Base-by-base conservation (phyloP, 768 basidiomycete species). In the Leccinellum albellum region DNA sequence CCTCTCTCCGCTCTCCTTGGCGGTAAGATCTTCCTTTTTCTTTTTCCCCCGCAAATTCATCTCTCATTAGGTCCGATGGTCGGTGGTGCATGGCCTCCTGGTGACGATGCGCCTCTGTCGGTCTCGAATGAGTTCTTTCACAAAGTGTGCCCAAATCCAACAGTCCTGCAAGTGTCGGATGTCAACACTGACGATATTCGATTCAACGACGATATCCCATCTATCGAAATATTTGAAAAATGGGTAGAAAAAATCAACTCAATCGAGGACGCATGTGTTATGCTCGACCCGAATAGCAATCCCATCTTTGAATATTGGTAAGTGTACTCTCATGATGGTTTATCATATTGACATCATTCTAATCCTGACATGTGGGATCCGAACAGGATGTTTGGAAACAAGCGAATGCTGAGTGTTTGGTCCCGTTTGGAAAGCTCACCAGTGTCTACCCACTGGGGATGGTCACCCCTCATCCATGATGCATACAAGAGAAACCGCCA, bases 221-320 rank as follows among this genome's bases (percentile, higher is more conserved):
- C 72, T 4, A 51, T 61, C 6, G 57, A 63, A 6, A 55, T 79
- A 8, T 56, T 78, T 17, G 69, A 76, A 17, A 66, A 63, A 50
- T 81, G 78, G 79, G 56, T 74, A 5, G 64, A 75, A 21, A 65
- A 64, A 49, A 57, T 81, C 35, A 63, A 57, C 23, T 58, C 60
- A 9, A 68, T 75, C 23, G 68, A 75, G 10, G 75, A 79, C 37
- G 66, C 69, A 0, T 81, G 80, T 56, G 58, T 80, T 12, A 72
- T 76, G 67, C 53, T 79, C 23, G 59, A 67, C 31, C 57, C 62
- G 14, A 48, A 17, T 13, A 58, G 53, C 4, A 44, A 58, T 10
- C 64, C 67, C 14, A 70, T 78, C 2, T 78, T 76, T 51, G 72
- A 78, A 60, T 62, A 60, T 49, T 66, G 66, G 78, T 80, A 45